Base-by-base conservation (phyloP, 2,329 filamentous ascomycete species). In the Colletotrichum lentis region DNA sequence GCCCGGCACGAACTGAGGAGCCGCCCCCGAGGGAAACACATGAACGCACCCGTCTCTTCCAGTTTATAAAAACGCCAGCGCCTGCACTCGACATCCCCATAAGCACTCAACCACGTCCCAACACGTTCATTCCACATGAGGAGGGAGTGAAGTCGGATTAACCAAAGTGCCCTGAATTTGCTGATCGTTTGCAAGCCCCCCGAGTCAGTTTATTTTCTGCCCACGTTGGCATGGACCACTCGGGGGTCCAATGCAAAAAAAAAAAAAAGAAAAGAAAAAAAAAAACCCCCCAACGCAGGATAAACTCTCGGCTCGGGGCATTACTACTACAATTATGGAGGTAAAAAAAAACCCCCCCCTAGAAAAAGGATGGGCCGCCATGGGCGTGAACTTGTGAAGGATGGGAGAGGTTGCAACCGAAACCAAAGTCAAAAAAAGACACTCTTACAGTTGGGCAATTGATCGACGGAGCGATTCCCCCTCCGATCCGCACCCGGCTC, bases 171-270 rank as follows among this genome's bases (percentile, higher is more conserved):
- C 18, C 52, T 4, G 12, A 18, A 20, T 24, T 35, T 35, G 46
- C 35, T 31, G 57, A 60, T 50, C 35, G n/a, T 27, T 8, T 20
- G 16, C 1, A 3, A 50, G 11, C 16, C 16, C 16, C 16, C 22
- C 22, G 57, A 60, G 57, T 60, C 57, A 60, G 24, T 52, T 52
- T 35, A 8, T 27, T 39, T 35, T 22, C 57, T 46, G 35, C 46
- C 20, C 20, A 31, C 35, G 11, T 12, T 24, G 31, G 35, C 27
- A 43, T 18, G 35, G 46, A 22, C 46, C 47, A 27, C 16, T 4
- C 6, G 5, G 35, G 35, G 41, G 46, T 52, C 57, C 57, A 52
- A 52, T 60, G 57, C 57, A 41, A 20, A 5, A 27, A 6, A 8
- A 27, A 31, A 35, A 8, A 2, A 35, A 35, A 10, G 7, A 27